Base-by-base conservation (phyloP, 345 rosid genomes). In the Moricandia moricandioides region DNA sequence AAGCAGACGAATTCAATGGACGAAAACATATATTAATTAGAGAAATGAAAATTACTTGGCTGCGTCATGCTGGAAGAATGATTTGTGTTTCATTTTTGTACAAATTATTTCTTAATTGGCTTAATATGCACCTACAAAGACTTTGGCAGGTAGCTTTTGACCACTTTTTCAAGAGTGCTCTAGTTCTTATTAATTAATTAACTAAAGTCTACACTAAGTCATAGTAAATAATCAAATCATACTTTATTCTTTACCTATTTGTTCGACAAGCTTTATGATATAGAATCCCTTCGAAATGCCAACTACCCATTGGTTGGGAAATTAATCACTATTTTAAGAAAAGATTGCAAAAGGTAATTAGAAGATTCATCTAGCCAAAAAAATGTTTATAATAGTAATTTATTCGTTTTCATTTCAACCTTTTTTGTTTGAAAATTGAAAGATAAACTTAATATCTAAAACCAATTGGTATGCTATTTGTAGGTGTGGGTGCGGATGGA, bases 101-200 rank as follows among this genome's bases (percentile, higher is more conserved):
- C 63, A 45, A 45, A 13, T 45, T 62, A 13, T 13, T 51, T 37
- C 30, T 60, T 58, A 4, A 65, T 11, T 52, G 51, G 59, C 37
- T n/a, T 56, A 11, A 56, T 11, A 10, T 56, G 61, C 34, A 76
- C 69, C 79, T 69, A 62, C 56, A 40, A 69, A 69, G 49, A 55
- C 51, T 62, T 62, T n/a, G n/a, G 29, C 74, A 61, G 16, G 45
- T 37, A 61, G 34, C 70, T 69, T 69, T 76, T 76, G 80, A 76
- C 80, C 30, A 76, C 75, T 69, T 76, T 76, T 54, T 10, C 65
- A 55, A 54, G 64, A 69, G 63, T 54, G 64, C 70, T 52, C 47
- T 31, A 39, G 54, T 59, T 37, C 74, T 76, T 17, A 29, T 69
- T 27, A 60, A 39, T 61, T 62, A 27, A 29, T 69, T 51, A 29